Evolutionary conservation across 2,329 filamentous ascomycete genomes (phyloP), one percentile per base, ranked within the genome.

Genomic region (Cordyceps farinosa): DNA sequence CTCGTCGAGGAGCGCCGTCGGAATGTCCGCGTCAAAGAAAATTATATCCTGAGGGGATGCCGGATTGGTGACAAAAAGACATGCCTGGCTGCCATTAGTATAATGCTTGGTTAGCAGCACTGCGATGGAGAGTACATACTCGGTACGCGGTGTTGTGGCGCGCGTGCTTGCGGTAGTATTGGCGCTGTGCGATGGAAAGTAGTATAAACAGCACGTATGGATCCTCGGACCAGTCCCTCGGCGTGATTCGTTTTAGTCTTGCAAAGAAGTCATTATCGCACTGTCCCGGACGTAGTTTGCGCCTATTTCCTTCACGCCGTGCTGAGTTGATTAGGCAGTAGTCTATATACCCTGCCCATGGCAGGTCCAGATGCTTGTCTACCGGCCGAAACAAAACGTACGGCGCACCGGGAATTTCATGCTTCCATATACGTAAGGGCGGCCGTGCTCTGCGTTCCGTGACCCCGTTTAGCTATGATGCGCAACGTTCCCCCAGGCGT

Each of bases 121-220:
- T 51, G 5, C 5, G 9, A 27, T 51, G 13, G 48, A 6, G 47
- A 10, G 8, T 34, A n/a, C 6, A 34, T 51, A 34, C 48, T 51
- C 17, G 29, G 29, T 32, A 51, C 29, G 48, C 5, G 48, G 29
- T 30, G 48, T 10, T 34, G 6, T 7, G 48, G 29, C 48, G 30
- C 48, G 27, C 48, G 13, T 15, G 48, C 29, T 51, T 34, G 48
- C 29, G 8, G 47, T 51, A 17, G 48, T n/a, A 30, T 51, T 51
- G 48, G 3, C 10, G 34, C 36, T 55, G 52, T n/a, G 52, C 52
- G 22, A 55, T 42, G 17, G 22, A 55, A 42, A 55, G 36, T 3
- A 55, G 52, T 42, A 55, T 42, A 42, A 29, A 55, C 13, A 55
- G 36, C 38, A 55, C 22, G 13, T 55, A 55, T 29, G 52, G 53